Base-by-base conservation (phyloP, 2,329 filamentous ascomycete species). In the Arthrobotrys musiformis region DNA sequence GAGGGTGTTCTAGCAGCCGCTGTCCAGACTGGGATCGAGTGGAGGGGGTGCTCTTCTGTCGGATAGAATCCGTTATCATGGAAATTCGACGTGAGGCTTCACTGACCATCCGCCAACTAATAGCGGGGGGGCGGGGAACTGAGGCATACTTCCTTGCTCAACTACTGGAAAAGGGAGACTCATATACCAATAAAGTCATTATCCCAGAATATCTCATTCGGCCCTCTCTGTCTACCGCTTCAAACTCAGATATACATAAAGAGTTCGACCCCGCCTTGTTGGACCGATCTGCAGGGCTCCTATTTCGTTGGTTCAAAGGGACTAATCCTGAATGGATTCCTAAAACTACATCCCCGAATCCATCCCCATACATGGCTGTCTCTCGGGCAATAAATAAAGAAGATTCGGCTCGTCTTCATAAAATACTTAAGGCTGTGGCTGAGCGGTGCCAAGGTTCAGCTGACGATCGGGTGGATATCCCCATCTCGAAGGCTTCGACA, bases 231-330 rank as follows among this genome's bases (percentile, higher is more conserved):
- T n/a, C 13, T n/a, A 9, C 2, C 1, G 42, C 1, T 7, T 15
- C 11, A 3, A n/a, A 13, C 13, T 1, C 13, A n/a, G 5, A 15
- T 4, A 46, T 11, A 48, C 3, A 15, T 15, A 26, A 26, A 7
- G 15, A 37, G 4, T 8, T 15, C 2, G 26, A 28, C 2, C 22
- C 17, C 7, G 15, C 46, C 8, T 15, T 35, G 3, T 6, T 67
- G 8, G 63, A 67, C 15, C 50, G 50, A 11, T 40, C 46, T 6
- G 42, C 33, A 7, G 48, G 48, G 1, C 48, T 56, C 9, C 46
- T 67, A 24, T 67, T 56, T 17, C 63, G 63, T 22, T 67, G 30
- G 46, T 30, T 67, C 4, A 54, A 28, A 11, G 63, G 61, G 8
- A 19, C 11, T 35, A 54, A 26, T 11, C 15, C 46, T 4, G 11